A percentile compares a stretch with the other conserved stretches of the same genome.
These are phyloP conservation scores for Aspergillus sojae DNA, from an alignment of 2,329 filamentous ascomycete species.

Conservation along the genomic window DNA sequence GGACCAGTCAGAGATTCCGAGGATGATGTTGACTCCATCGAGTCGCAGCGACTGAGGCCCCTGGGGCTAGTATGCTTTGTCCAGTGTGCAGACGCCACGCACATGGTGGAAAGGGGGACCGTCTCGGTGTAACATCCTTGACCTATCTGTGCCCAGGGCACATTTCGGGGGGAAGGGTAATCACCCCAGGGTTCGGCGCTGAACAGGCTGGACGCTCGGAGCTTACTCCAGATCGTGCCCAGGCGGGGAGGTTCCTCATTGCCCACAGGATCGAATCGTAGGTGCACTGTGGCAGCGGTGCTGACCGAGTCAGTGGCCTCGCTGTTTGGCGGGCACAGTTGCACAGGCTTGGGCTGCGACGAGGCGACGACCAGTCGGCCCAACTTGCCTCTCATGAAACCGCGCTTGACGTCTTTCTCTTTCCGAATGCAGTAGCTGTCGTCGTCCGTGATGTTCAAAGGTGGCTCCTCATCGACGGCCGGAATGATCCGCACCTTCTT, in stretches of 20 bases:
- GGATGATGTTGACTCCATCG: constrained; percentile 33
- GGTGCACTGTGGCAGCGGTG: constrained; percentile 58
- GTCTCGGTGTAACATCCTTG: constrained; percentile 58
- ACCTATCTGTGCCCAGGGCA: constrained; percentile 43
- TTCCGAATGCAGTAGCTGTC: constrained; percentile 56
- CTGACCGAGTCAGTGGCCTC: constrained; percentile 46
- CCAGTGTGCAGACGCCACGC: constrained; percentile 62
- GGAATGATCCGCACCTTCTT: constrained; percentile 64
- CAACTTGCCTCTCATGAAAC: constrained; percentile 59
- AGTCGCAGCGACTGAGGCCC: constrained; percentile 32
- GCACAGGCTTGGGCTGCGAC: constrained; percentile 60
- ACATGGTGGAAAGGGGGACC: constrained; percentile 57
- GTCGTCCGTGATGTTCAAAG: constrained; percentile 53
- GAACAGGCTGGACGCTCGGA: constrained; percentile 63
- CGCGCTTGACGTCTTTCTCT: constrained; percentile 64
- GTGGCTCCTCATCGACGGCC: constrained; percentile 61
- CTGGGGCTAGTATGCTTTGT: constrained; percentile 45
- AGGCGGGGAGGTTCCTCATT: constrained; percentile 57
- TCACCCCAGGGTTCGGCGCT: constrained; percentile 53
- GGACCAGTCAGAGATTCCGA: constrained; percentile 34
- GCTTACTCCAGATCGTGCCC: constrained; percentile 54
- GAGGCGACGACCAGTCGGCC: constrained; percentile 62
- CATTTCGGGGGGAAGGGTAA: constrained; percentile 50
- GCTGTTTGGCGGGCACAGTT: constrained; percentile 48
- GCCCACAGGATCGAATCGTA: constrained; percentile 63